Evolutionary conservation across 1,284 basidiomycete species (phyloP).

Genomic region (Cryptococcus sp.): DNA sequence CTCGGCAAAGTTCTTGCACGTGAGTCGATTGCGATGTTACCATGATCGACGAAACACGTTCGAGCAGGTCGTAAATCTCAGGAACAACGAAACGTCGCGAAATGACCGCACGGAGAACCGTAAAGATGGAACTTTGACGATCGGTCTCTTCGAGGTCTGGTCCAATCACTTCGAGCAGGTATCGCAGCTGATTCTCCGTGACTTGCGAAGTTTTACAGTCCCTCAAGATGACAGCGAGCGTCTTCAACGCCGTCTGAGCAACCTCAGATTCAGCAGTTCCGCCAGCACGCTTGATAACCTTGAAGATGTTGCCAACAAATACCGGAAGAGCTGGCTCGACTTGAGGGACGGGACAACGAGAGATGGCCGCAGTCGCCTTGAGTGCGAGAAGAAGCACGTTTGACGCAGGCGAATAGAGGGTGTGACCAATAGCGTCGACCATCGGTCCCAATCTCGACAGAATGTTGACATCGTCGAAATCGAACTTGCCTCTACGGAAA

Average conservation of each 20-base stretch:
- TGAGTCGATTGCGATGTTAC: constrained; percentile 89
- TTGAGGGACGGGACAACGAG: constrained; percentile 79
- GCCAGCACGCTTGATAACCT: constrained; percentile 79
- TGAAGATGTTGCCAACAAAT: constrained; percentile 81
- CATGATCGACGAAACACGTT: constrained; percentile 88
- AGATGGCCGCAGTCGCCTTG: constrained; percentile 76
- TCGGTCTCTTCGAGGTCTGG: constrained; percentile 93
- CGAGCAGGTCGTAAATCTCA: constrained; percentile 98
- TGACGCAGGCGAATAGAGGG: constrained; percentile 81
- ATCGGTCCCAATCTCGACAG: constrained; percentile 82
- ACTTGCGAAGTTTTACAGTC: constrained; percentile 78
- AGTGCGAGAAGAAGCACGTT: constrained; percentile 78
- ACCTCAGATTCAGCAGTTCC: constrained; percentile 82
- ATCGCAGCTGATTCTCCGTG: constrained; percentile 85
- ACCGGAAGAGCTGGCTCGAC: constrained; percentile 78
- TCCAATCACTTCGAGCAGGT: constrained; percentile 77
- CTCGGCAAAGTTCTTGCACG: constrained; percentile 88
- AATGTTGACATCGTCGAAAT: constrained; percentile 71
- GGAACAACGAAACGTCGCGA: constrained; percentile 88
- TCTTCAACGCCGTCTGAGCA: constrained; percentile 84
- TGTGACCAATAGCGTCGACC: constrained; percentile 85
- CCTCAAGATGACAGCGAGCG: constrained; percentile 80
- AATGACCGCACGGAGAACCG: constrained; percentile 89
- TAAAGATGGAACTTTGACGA: constrained; percentile 85
- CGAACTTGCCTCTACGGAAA: constrained; percentile 79